These are phyloP conservation scores for Linderniella brevidens DNA, from an alignment of 257 asterid genomes.

Conservation along the genomic window DNA sequence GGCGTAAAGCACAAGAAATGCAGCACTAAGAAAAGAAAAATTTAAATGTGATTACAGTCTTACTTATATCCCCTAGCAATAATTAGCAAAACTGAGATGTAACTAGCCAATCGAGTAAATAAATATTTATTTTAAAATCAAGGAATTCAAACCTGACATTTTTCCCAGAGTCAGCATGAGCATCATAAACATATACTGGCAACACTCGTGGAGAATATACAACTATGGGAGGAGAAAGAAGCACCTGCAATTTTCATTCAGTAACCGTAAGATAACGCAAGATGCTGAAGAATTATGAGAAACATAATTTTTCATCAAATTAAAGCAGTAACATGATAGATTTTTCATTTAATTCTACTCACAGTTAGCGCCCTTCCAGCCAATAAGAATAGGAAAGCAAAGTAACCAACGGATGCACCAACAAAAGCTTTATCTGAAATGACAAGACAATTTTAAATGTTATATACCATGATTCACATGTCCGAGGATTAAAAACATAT, in stretches of 20 bases:
- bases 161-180: slow-evolving; percentile 98
- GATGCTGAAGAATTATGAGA: neutral
- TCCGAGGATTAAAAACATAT: neutral
- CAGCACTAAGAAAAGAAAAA: slow-evolving; percentile 43
- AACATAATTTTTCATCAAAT: neutral
- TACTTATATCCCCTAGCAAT: too few species aligned
- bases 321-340: slow-evolving; percentile 3
- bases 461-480: slow-evolving; percentile 7
- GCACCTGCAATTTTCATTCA: slow-evolving; percentile 41
- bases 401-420: slow-evolving; percentile 99
- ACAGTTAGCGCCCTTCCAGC: slow-evolving; percentile 98
- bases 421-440: slow-evolving; percentile 72
- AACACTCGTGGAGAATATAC: slow-evolving; percentile 95
- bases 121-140: neutral
- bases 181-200: slow-evolving; percentile 98
- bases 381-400: slow-evolving; percentile 86
- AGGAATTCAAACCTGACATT: slow-evolving; percentile 71
- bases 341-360: slow-evolving; percentile 24
- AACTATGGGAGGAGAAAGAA: slow-evolving; percentile 97
- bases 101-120: too few species aligned
- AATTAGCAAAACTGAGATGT: too few species aligned
- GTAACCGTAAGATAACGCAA: neutral
- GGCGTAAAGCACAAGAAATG: slow-evolving; percentile 92
- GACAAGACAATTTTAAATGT: slow-evolving; percentile 10
- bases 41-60: too few species aligned